Base-by-base conservation (phyloP, 2,329 filamentous ascomycete genomes). In the Fulvia fulva region DNA sequence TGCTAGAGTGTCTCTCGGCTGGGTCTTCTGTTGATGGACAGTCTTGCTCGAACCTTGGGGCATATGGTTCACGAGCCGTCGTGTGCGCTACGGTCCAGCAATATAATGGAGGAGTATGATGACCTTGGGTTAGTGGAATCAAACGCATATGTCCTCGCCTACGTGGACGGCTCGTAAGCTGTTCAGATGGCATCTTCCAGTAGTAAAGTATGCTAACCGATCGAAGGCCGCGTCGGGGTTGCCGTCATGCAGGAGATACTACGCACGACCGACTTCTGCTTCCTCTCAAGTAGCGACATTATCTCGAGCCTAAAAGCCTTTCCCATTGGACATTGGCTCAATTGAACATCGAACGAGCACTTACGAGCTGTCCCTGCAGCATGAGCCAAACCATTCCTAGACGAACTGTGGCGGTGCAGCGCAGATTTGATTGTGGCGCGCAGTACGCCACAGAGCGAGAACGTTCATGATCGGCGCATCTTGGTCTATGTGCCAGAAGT, bases 281-380 rank as follows among this genome's bases (percentile, higher is more conserved):
- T 43, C 37, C 47, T 53, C 43, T 25, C 30, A 19, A 26, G 14
- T 30, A 49, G 43, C 25, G 49, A 25, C 16, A 16, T 30, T 25
- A 23, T 25, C 34, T 26, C 19, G 12, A 44, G 23, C 23, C n/a
- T n/a, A 19, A 23, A 19, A 25, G 37, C 23, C 19, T 21, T 5
- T 57, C 23, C 30, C 30, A 62, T 62, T 62, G 60, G 60, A 41
- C 44, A 52, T 51, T 58, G 51, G 57, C 60, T 57, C 57, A 58
- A 59, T 58, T 37, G 28, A 57, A 25, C 34, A n/a, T n/a, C n/a
- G n/a, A n/a, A n/a, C n/a, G n/a, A n/a, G n/a, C n/a, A n/a, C n/a
- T n/a, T n/a, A n/a, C n/a, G n/a, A n/a, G n/a, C n/a, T n/a, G n/a
- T n/a, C n/a, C n/a, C n/a, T n/a, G n/a, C n/a, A n/a, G n/a, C n/a